Evolutionary conservation across 2,329 filamentous ascomycete species (phyloP), one percentile per base, ranked within the genome.

Genomic region (Colletotrichum melonis): DNA sequence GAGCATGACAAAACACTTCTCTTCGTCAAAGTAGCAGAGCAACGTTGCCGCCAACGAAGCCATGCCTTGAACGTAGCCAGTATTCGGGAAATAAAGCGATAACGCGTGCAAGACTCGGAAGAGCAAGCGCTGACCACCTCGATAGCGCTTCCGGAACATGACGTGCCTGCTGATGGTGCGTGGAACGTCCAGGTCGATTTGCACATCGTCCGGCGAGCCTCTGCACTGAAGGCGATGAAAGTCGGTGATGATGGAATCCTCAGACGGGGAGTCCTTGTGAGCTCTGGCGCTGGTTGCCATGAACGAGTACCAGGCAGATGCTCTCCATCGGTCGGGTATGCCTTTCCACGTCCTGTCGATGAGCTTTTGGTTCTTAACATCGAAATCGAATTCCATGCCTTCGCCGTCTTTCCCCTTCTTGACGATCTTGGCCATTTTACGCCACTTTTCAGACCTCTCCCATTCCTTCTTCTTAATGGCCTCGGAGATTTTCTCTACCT

Each of bases 61-160:
- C 97, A 99, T 99, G 67, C 97, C 97, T 83, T 99, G 97, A 0
- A 98, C 97, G 81, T 99, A 99, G 32, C 97, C 97, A 6, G 94
- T 97, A 28, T 94, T 92, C 0, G 95, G 94, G 76, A 96, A 96
- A 81, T 98, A 97, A 12, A 99, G 89, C 22, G 95, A 96, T 80
- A 98, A 90, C 57, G 94, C 93, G 80, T 98, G 97, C 32, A 99
- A 88, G 3, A 98, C 95, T 63, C 97, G 91, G 83, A 99, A 99
- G 2, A 99, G 87, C 16, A 98, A 86, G 56, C 97, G 91, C 82
- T 99, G 96, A 1, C 96, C 97, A 73, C 97, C 97, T 28, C 95
- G 91, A 83, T 99, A 99, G 63, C 97, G 90, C 75, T 92, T 90
- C 58, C 97, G 92, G 81, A 99, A 99, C 96, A 99, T 98, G 82